phyloP scores from a whole-genome alignment of 495 filamentous ascomycete genomes.

The Penicillium maclennaniae region DNA sequence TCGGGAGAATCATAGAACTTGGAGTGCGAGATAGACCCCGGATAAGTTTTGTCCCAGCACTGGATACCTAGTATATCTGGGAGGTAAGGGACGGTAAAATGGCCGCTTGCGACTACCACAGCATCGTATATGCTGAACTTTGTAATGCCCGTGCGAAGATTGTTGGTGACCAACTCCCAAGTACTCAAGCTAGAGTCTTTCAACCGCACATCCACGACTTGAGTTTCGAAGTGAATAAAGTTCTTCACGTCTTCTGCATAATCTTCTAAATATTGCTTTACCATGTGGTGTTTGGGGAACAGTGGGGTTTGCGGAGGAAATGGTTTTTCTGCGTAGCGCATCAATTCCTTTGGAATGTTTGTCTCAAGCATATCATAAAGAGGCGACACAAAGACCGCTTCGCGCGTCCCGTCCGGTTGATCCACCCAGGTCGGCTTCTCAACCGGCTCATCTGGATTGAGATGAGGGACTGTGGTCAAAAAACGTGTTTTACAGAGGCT shows the following conservation, averaged over 20 bases:
- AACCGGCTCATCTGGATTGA: slow-evolving; percentile 36
- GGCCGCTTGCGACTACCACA: slow-evolving; percentile 78
- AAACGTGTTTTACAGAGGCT: slow-evolving; percentile 24
- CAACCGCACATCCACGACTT: slow-evolving; percentile 49
- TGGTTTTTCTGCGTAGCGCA: slow-evolving; percentile 69
- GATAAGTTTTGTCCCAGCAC: slow-evolving; percentile 56
- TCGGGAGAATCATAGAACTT: slow-evolving; percentile 69
- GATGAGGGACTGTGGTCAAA: slow-evolving; percentile 37
- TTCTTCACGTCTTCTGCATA: slow-evolving; percentile 64
- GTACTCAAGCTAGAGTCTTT: slow-evolving; percentile 16
- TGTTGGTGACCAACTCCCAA: slow-evolving; percentile 55
- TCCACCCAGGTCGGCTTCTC: slow-evolving; percentile 44
- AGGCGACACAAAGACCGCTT: slow-evolving; percentile 58
- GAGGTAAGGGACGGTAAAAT: slow-evolving; percentile 69
- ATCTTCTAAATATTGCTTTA: slow-evolving; percentile 67
- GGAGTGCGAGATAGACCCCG: slow-evolving; percentile 69
- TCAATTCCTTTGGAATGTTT: slow-evolving; percentile 80
- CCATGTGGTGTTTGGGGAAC: slow-evolving; percentile 65
- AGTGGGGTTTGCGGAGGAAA: slow-evolving; percentile 62
- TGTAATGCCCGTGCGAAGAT: slow-evolving; percentile 37
- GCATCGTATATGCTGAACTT: slow-evolving; percentile 57
- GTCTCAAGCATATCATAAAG: slow-evolving; percentile 79
- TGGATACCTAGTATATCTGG: slow-evolving; percentile 59
- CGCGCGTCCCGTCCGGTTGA: slow-evolving; percentile 13
- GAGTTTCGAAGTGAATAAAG: slow-evolving; percentile 54